A percentile compares a stretch with the other conserved stretches of the same genome.
Conservation (phyloP, 2,329 filamentous ascomycete species). For the Monosporascus ibericus region DNA sequence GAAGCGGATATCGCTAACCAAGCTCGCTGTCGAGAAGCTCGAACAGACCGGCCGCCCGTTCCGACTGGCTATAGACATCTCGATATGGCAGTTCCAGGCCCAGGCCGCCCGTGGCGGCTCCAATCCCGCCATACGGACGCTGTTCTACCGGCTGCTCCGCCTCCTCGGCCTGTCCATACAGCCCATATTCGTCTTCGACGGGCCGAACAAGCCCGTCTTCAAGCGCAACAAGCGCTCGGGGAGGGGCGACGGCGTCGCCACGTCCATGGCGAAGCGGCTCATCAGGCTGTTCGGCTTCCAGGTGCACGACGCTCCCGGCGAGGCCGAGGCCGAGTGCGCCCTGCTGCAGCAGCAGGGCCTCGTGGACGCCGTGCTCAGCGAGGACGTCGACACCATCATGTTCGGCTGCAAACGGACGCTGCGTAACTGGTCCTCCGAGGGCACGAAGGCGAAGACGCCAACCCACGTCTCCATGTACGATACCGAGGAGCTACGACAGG, state of each 20-base stretch:
- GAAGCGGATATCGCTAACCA: constrained; percentile 72
- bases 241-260: constrained; percentile 59
- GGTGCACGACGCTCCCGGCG: constrained; percentile 81
- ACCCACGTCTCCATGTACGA: constrained; percentile 86
- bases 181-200: constrained; percentile 87
- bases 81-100: constrained; percentile 95
- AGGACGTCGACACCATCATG: constrained; percentile 97
- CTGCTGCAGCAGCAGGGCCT: constrained; percentile 73
- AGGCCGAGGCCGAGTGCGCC: constrained; percentile 94
- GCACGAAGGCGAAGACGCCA: constrained; percentile 57
- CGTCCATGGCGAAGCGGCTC: constrained; percentile 74
- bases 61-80: constrained; percentile 85
- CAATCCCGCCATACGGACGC: constrained; percentile 83
- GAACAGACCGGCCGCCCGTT: constrained; percentile 65
- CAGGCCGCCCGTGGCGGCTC: constrained; percentile 80
- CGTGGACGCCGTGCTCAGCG: constrained; percentile 89
- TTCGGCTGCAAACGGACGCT: constrained; percentile 80
- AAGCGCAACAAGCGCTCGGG: constrained; percentile 78
- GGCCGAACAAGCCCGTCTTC: constrained; percentile 74
- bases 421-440: constrained; percentile 77
- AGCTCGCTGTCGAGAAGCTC: constrained; percentile 73
- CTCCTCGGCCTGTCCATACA: constrained; percentile 73
- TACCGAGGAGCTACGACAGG: constrained; percentile 44
- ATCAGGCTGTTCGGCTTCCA: constrained; percentile 81
- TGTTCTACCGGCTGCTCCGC: constrained; percentile 85